Conservation (phyloP, 331 rosid species). For the Cydonia oblonga region DNA sequence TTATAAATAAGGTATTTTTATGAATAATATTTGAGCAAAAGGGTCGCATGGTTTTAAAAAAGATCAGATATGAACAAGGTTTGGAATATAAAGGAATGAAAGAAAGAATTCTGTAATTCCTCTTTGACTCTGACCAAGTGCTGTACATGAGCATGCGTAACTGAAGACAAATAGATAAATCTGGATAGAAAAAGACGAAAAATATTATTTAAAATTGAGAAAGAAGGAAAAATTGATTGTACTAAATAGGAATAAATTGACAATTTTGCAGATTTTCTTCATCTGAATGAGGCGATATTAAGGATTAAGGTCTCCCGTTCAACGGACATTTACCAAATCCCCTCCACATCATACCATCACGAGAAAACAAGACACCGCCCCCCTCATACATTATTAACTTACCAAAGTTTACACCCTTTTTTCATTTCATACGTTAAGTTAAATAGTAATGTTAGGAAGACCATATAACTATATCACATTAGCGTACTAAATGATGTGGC, state of each 20-base stretch:
- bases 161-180: constrained; percentile 19
- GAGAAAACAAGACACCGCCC: constrained; percentile 9
- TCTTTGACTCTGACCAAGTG: constrained; percentile 52
- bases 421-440: background rate
- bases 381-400: background rate
- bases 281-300: constrained; percentile 23
- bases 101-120: constrained; percentile 34
- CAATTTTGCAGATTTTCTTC: constrained; percentile 45
- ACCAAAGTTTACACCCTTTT: background rate
- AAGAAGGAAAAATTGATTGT: background rate
- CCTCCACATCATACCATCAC: background rate
- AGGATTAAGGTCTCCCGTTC: constrained; percentile 76
- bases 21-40: background rate
- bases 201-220: background rate
- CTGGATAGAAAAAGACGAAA: background rate
- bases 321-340: constrained; percentile 60
- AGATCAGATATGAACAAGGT: background rate
- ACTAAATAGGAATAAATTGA: constrained; percentile 13
- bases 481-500: no score
- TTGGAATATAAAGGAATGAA: constrained; percentile 33
- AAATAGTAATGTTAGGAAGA: no score
- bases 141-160: constrained; percentile 1
- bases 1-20: no score
- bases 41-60: background rate
- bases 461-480: no score